These are phyloP conservation scores for Clohesyomyces aquaticus DNA, from an alignment of 495 filamentous ascomycete genomes.

Conservation along the genomic window DNA sequence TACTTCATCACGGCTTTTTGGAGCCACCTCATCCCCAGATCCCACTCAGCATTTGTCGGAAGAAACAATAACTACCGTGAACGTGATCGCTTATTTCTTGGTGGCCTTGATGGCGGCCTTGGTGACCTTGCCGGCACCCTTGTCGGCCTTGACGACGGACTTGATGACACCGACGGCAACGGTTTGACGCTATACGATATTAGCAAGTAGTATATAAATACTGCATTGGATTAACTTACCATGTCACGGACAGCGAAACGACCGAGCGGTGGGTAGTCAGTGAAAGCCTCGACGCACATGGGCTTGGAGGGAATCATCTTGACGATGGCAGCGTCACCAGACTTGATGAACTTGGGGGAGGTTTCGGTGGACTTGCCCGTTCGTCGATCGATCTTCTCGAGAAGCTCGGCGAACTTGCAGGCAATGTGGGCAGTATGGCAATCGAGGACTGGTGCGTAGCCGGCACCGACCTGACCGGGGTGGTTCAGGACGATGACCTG, in stretches of 20 bases:
- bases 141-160: conserved; percentile 75
- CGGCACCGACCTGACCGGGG: conserved; percentile 98
- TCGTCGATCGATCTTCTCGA: conserved; percentile 99
- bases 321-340: conserved; percentile 99
- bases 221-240: conserved; percentile 35
- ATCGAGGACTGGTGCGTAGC: conserved; percentile 97
- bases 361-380: conserved; percentile 96
- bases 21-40: conserved; percentile 36
- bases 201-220: conserved; percentile 12
- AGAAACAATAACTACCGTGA: conserved; percentile 19
- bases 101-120: conserved; percentile 68
- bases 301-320: conserved; percentile 99
- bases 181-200: conserved; percentile 65
- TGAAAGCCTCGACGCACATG: conserved; percentile 99
- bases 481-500: conserved; percentile 99
- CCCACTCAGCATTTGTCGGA: conserved; percentile 7
- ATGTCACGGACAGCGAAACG: conserved; percentile 95
- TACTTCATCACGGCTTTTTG: conserved; percentile 29
- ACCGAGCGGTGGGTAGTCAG: conserved; percentile 97
- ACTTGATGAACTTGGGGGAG: conserved; percentile 98
- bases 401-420: conserved; percentile 98
- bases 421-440: conserved; percentile 99
- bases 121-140: conserved; percentile 74
- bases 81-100: conserved; percentile 61
- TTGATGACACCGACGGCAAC: conserved; percentile 97